Base-by-base conservation (phyloP, 2,329 filamentous ascomycete species). In the Penicillium sp. region DNA sequence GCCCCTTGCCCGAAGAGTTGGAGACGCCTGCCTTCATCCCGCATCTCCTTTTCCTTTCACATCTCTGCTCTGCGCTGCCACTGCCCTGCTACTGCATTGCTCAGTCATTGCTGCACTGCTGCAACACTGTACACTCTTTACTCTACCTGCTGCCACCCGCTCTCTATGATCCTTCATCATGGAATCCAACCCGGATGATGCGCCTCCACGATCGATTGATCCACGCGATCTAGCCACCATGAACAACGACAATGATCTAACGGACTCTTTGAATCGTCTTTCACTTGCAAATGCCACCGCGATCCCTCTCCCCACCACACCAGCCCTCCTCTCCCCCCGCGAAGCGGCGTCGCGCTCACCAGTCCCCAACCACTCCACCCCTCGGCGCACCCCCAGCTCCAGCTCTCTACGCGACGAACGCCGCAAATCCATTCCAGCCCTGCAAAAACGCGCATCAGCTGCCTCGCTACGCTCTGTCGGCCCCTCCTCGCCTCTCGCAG, bases 381-480 rank as follows among this genome's bases (percentile, higher is more conserved):
- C 65, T 18, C 64, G 63, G 52, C 62, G 63, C 46, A 69, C 67
- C 15, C 65, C 70, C 30, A 74, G 72, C 48, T 63, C 67, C 39
- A 63, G 49, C 36, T 74, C 72, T 17, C 46, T 72, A 46, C 67
- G 66, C 49, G 70, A 75, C 47, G 70, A 74, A 40, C 66, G 65
- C 47, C 63, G 68, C 46, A 63, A 63, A 33, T 74, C 72, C 7
- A 64, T 58, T 9, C 60, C 68, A 7, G 64, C 62, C n/a, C 46
- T 76, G 23, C 67, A 75, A 36, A 75, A 75, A 40, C 70, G 70
- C 20, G 58, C 64, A 18, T 76, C 73, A 1, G 62, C 63, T 7
- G 67, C 64, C 9, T 76, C 73, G 4, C 56, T 75, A 36, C 68
- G 72, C 45, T 74, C 71, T 1, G 59, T 60, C 6, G 64, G 63